phyloP scores from a whole-genome alignment of 1,139 yeast species.

The Lodderomyces beijingensis region DNA sequence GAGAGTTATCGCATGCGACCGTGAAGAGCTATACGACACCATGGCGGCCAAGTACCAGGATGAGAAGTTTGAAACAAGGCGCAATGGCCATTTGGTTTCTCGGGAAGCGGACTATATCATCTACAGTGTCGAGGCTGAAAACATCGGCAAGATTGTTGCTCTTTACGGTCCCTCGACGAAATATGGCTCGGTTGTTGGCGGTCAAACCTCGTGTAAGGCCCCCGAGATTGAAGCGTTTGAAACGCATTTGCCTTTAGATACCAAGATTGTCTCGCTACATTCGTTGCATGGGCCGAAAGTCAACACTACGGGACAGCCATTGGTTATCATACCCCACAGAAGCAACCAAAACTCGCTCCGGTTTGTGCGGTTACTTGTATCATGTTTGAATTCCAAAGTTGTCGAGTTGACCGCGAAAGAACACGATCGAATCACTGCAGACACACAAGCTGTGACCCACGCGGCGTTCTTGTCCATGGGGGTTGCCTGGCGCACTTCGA shows the following conservation, averaged over 20 bases:
- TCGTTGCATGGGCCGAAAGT: slow-evolving; percentile 95
- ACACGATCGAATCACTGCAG: slow-evolving; percentile 94
- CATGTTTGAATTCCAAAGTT: slow-evolving; percentile 71
- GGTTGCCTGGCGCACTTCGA: slow-evolving; percentile 81
- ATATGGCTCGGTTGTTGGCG: slow-evolving; percentile 90
- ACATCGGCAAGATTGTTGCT: slow-evolving; percentile 65
- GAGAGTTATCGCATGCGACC: slow-evolving; percentile 88
- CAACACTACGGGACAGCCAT: slow-evolving; percentile 84
- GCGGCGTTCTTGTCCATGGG: slow-evolving; percentile 98
- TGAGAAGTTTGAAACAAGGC: slow-evolving; percentile 50
- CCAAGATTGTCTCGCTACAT: slow-evolving; percentile 80
- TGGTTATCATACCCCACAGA: slow-evolving; percentile 77
- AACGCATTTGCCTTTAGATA: slow-evolving; percentile 65
- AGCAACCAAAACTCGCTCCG: slow-evolving; percentile 52
- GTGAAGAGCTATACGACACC: slow-evolving; percentile 58
- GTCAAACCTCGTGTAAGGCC: slow-evolving; percentile 92
- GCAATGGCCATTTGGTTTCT: slow-evolving; percentile 81
- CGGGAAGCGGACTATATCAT: slow-evolving; percentile 76
- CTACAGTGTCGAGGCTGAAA: slow-evolving; percentile 88
- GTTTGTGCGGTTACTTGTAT: slow-evolving; percentile 60
- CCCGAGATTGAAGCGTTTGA: slow-evolving; percentile 91
- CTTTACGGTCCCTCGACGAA: slow-evolving; percentile 84
- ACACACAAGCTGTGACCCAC: slow-evolving; percentile 97
- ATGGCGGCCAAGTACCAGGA: slow-evolving; percentile 38
- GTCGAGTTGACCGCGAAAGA: slow-evolving; percentile 79